Evolutionary conservation across 1,284 basidiomycete genomes (phyloP), one percentile per base, ranked within the genome.

Genomic region (Pholiota adiposa): DNA sequence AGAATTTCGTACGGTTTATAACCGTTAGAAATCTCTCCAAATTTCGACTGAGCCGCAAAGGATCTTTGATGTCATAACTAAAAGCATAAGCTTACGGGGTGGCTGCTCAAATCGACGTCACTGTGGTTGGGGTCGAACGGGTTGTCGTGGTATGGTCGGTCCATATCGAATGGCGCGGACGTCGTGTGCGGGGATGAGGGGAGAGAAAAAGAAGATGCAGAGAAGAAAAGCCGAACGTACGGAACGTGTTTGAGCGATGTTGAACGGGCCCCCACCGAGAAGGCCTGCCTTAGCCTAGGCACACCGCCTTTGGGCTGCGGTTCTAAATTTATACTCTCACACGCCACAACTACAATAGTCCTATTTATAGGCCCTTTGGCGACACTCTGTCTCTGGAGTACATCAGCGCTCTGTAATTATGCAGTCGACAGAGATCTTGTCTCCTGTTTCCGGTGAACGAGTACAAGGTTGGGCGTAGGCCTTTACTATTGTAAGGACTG

Each of bases 61-160:
- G 44, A 14, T n/a, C 23, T n/a, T 25, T 46, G 43, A 33, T 34
- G 48, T 19, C 4, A 18, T n/a, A 18, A 50, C n/a, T 33, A 14
- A 44, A 34, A 11, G n/a, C 16, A 41, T 33, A 14, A n/a, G 21
- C 41, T 41, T 33, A 49, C 54, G 16, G 48, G 48, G 11, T 50
- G 36, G 33, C 25, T 36, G 25, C n/a, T 50, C 41, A 50, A 7
- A 36, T 56, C 54, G 8, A 25, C 16, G 50, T 56, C 48, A 31
- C 48, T 34, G 31, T 34, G 48, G 29, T 50, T 50, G 19, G 60
- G 29, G 43, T 66, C 58, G 52, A 69, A 69, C 3, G 70, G 69
- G 59, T 71, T 70, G 43, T 72, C 69, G 25, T 54, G 66, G 62
- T 72, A 70, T 19, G 67, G 50, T 43, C 60, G 65, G 18, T 46